Base-by-base conservation (phyloP, 78 protist species). In the Monocercomonoides exilis region DNA sequence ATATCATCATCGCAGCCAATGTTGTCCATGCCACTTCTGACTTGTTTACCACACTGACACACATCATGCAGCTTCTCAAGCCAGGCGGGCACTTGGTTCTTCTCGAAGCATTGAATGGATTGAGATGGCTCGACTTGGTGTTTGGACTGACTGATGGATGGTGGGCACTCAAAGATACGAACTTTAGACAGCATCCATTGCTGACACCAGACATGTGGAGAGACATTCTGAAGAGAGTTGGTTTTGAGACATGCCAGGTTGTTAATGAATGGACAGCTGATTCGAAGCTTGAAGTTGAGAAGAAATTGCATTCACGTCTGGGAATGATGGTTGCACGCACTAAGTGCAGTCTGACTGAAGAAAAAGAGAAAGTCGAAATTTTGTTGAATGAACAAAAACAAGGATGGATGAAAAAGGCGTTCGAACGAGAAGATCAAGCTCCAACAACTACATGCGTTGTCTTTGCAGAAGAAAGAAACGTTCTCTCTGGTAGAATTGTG, bases 21-120 rank as follows among this genome's bases (percentile, higher is more conserved):
- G 82, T 79, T 6, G 45, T 79, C 43, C 82, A 79, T 41, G 82
- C 82, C 82, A 79, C 82, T 41, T 33, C n/a, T 5, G 82, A 79
- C 11, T 4, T 79, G 42, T 38, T 29, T 41, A 32, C 5, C 43
- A 79, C 82, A 5, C 6, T 79, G 42, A 4, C 42, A 6, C 4
- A 79, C 82, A 79, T 6, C 21, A 6, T 6, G 43, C 6, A 79
- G 82, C 4, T 79, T 33, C 82, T 79, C 82, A 33, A 6, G 5
- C 82, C 82, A 6, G 82, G 21, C 5, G 82, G 82, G 6, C 6
- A 33, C 4, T 32, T 21, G 42, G 5, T 79, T 32, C 6, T 79
- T 41, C 82, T 79, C 42, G 82, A 79, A 41, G 43, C 6, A 4
- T 4, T 21, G 45, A 21, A 4, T 41, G 21, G 6, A 33, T 33